Evolutionary conservation across 345 rosid genomes (phyloP).

Genomic region (Aegle marmelos): DNA sequence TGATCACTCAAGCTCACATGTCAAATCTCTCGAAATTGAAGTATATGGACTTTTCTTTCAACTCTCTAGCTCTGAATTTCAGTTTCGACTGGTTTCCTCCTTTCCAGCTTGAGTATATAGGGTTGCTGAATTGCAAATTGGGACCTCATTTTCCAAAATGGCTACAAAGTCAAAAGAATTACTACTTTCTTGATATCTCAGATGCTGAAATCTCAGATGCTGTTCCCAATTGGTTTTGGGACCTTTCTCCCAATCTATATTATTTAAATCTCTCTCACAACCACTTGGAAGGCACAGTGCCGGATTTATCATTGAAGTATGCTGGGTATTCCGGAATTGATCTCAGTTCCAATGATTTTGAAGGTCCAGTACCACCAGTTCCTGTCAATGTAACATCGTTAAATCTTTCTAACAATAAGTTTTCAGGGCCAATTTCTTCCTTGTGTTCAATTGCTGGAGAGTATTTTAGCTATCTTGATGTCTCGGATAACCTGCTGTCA

Average conservation of each 20-base stretch:
- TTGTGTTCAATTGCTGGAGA: slow-evolving; percentile 12
- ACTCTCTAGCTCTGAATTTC: slow-evolving; percentile 12
- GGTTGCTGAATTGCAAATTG: slow-evolving; percentile 6
- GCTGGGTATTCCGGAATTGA: slow-evolving; percentile 10
- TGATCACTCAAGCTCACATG: slow-evolving; percentile 21
- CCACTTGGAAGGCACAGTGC: slow-evolving; percentile 15
- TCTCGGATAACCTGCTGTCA: slow-evolving; percentile 28
- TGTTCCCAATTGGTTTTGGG: slow-evolving; percentile 25
- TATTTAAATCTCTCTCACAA: slow-evolving; percentile 21
- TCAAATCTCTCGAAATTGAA: slow-evolving; percentile 15
- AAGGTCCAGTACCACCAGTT: slow-evolving; percentile 15
- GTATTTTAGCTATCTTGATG: slow-evolving; percentile 25
- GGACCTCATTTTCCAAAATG: slow-evolving; percentile 29
- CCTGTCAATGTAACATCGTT: slow-evolving; percentile 12
- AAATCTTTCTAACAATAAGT: slow-evolving; percentile 33
- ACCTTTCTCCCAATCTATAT: background rate
- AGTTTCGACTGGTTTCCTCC: slow-evolving; percentile 27
- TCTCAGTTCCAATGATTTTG: slow-evolving; percentile 9
- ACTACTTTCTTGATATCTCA: too few relatives aligned
- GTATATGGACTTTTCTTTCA: slow-evolving; percentile 11
- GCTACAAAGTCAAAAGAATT: slow-evolving; percentile 16
- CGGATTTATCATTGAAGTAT: background rate
- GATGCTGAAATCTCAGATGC: slow-evolving; percentile 19
- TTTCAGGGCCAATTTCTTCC: slow-evolving; percentile 29
- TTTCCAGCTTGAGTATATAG: slow-evolving; percentile 13